Conservation (phyloP, 768 basidiomycete species). For the Psilocybe tampanensis region DNA sequence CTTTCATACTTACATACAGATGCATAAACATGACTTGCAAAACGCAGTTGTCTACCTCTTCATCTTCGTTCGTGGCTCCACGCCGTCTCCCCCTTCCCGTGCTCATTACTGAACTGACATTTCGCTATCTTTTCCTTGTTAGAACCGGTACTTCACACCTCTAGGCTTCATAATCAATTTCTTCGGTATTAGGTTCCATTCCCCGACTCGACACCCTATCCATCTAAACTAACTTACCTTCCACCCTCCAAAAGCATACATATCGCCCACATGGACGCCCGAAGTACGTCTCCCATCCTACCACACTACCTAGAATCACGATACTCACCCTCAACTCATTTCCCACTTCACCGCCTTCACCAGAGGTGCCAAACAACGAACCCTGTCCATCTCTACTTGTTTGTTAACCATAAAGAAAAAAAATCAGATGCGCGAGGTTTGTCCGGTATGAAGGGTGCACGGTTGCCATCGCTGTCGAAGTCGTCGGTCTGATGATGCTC, state of each 20-base stretch:
- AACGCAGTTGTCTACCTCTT: constrained; percentile 44
- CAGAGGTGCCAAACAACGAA: background rate
- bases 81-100: background rate
- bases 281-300: constrained; percentile 32
- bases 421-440: constrained; percentile 47
- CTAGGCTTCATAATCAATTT: constrained; percentile 64
- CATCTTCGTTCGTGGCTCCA: constrained; percentile 34
- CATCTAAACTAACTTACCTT: background rate
- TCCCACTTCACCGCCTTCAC: background rate
- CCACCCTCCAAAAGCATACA: constrained; percentile 38
- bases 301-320: no score
- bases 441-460: constrained; percentile 55
- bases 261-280: constrained; percentile 40
- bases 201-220: background rate
- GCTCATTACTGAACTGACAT: background rate
- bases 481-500: constrained; percentile 62
- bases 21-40: background rate
- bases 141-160: constrained; percentile 71
- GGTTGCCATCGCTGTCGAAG: constrained; percentile 53
- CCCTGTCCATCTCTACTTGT: no score
- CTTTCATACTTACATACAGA: background rate
- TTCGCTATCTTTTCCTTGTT: background rate
- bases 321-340: background rate
- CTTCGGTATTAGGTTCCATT: constrained; percentile 32
- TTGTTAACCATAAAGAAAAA: no score